Evolutionary conservation across 169 alveolate species (phyloP).

Genomic region (Eimeria necatrix): DNA sequence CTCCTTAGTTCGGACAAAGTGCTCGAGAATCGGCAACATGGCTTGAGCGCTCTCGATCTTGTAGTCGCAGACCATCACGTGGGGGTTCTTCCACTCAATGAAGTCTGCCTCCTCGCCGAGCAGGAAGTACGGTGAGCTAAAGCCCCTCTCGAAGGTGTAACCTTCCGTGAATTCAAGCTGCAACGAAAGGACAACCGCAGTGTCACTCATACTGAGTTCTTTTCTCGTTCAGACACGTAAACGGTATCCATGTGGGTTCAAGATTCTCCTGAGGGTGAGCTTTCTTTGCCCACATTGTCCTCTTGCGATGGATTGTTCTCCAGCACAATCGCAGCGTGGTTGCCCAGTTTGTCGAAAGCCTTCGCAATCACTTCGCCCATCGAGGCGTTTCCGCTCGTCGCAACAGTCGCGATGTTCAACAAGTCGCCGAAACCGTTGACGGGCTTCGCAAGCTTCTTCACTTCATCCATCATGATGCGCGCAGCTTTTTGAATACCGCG

Average conservation of each 20-base stretch:
- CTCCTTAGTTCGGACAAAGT: slow-evolving; percentile 89
- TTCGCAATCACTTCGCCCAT: slow-evolving; percentile 93
- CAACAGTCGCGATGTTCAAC: slow-evolving; percentile 92
- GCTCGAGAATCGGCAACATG: slow-evolving; percentile 91
- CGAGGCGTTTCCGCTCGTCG: slow-evolving; percentile 91
- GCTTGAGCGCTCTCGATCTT: slow-evolving; percentile 91
- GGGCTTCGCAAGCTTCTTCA: slow-evolving; percentile 89
- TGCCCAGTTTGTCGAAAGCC: slow-evolving; percentile 92
- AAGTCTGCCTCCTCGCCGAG: slow-evolving; percentile 91
- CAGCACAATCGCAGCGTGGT: slow-evolving; percentile 92
- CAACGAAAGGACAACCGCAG: slow-evolving; percentile 28
- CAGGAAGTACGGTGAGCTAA: slow-evolving; percentile 92
- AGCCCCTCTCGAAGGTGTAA: slow-evolving; percentile 92
- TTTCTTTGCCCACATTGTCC: slow-evolving; percentile 82
- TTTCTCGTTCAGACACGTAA: neutral
- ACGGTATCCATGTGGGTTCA: neutral
- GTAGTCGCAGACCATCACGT: slow-evolving; percentile 90
- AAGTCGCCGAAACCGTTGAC: slow-evolving; percentile 90
- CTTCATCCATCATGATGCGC: slow-evolving; percentile 90
- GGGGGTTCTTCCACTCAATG: slow-evolving; percentile 90
- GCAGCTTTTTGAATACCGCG: slow-evolving; percentile 93
- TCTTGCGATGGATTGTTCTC: slow-evolving; percentile 93
- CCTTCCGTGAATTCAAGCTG: slow-evolving; percentile 94
- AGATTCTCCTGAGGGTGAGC: neutral
- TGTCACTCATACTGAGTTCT: neutral